phyloP scores from a whole-genome alignment of 495 filamentous ascomycete genomes.

The Annulohypoxylon nitens region DNA sequence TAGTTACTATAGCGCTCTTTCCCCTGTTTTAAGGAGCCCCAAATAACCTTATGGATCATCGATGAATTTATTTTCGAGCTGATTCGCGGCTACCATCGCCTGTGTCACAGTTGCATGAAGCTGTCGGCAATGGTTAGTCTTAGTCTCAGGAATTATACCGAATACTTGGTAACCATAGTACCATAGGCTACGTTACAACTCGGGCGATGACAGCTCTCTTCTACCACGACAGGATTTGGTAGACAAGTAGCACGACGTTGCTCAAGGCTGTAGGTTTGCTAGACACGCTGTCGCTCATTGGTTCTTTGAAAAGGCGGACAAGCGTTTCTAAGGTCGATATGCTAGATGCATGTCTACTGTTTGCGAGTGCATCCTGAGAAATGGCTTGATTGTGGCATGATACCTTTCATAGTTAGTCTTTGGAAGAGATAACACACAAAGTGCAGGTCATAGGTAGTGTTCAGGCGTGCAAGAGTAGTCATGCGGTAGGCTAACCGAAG shows the following conservation, averaged over 20 bases:
- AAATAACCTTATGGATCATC: no score
- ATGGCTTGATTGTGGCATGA: not conserved
- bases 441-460: not conserved
- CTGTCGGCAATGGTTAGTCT: not conserved
- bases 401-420: not conserved
- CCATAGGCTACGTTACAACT: slow-evolving; percentile 2
- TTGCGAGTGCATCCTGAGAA: not conserved
- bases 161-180: slow-evolving; percentile 1
- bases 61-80: no score
- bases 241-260: not conserved
- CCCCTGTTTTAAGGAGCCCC: not conserved
- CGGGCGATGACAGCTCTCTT: slow-evolving; percentile 20
- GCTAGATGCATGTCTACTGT: not conserved
- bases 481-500: not conserved
- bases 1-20: not conserved
- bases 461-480: not conserved
- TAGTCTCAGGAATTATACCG: slow-evolving; percentile 13
- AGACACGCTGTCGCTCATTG: not conserved
- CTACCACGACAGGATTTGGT: slow-evolving; percentile 8
- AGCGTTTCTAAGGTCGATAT: not conserved
- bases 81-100: no score
- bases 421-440: not conserved
- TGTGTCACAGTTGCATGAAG: not conserved
- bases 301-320: not conserved
- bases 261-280: slow-evolving; percentile 2